Conservation (phyloP, 768 basidiomycete genomes). For the Tephrocybe sp. region DNA sequence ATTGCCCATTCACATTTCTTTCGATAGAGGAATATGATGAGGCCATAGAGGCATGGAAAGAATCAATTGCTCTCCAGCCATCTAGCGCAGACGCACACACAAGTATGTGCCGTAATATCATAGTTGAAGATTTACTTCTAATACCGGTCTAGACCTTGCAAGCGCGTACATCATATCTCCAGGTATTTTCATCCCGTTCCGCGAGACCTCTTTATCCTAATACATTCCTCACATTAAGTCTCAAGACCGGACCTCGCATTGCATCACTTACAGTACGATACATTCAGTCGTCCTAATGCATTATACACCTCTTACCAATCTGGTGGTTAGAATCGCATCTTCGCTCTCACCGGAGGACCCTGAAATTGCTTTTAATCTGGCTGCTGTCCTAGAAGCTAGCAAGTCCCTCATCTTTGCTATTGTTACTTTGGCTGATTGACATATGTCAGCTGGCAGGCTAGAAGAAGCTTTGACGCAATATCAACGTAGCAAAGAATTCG, state of each 20-base stretch:
- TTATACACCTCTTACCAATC: constrained; percentile 29
- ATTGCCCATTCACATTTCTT: constrained; percentile 12
- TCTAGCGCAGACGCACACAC: constrained; percentile 85
- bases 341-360: constrained; percentile 86
- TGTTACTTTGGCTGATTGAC: constrained; percentile 21
- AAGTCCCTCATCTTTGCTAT: constrained; percentile 27
- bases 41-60: constrained; percentile 84
- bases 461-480: constrained; percentile 82
- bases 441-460: constrained; percentile 62
- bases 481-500: constrained; percentile 71
- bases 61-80: constrained; percentile 77
- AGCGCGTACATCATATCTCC: constrained; percentile 85
- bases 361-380: constrained; percentile 90
- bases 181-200: constrained; percentile 22
- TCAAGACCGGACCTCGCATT: constrained; percentile 84
- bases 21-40: constrained; percentile 79
- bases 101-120: constrained; percentile 47
- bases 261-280: constrained; percentile 72
- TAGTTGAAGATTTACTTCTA: constrained; percentile 14
- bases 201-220: constrained; percentile 7
- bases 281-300: constrained; percentile 18
- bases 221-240: constrained; percentile 30
- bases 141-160: constrained; percentile 60
- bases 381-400: constrained; percentile 90
- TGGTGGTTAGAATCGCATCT: constrained; percentile 63